Evolutionary conservation across 352 stramenopile genomes (phyloP), one percentile per base, ranked within the genome.

Genomic region (Globisporangium abappressorium): DNA sequence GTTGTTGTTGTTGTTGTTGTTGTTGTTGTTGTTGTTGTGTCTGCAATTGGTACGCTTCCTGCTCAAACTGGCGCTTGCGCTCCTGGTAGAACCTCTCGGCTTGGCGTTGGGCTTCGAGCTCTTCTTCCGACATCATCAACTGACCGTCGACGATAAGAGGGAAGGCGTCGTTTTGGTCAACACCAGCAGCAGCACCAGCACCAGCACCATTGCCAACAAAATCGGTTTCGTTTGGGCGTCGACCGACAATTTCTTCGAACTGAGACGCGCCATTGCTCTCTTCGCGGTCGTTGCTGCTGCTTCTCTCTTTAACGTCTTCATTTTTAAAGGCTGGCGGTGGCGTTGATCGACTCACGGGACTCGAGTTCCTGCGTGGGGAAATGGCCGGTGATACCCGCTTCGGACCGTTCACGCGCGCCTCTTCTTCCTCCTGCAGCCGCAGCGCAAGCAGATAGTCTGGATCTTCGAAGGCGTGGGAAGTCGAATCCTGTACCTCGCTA

Each of bases 381-480:
- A 49, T 33, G 15, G 22, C 7, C 9, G 69, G 65, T 1, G 69
- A 65, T 15, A 68, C 24, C 1, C 59, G 43, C 43, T 73, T 70
- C 5, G 55, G 43, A 18, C 65, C 57, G 26, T 64, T 61, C 38
- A 66, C 47, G 11, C 61, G 67, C 36, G 69, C 79, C 34, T 95
- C 82, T 71, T 97, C 87, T 77, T 97, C 84, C 54, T 90, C 75
- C 61, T 94, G 87, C 2, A 95, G 74, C 30, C 77, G 82, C 43
- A 94, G 69, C 1, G 89, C 89, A 8, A 95, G 60, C 8, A 92
- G 57, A 59, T 84, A 94, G 61, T 97, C 89, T 0, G 85, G 60
- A 51, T 95, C 85, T 41, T 78, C 66, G 30, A 57, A 73, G 2
- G 68, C 1, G 34, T 58, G 66, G 49, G 49, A 30, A n/a, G 33